Percentiles rank a stretch among this genome's conserved stretches.
phyloP scores from a whole-genome alignment of 176 grass and related monocot species.

The Triticum urartu region DNA sequence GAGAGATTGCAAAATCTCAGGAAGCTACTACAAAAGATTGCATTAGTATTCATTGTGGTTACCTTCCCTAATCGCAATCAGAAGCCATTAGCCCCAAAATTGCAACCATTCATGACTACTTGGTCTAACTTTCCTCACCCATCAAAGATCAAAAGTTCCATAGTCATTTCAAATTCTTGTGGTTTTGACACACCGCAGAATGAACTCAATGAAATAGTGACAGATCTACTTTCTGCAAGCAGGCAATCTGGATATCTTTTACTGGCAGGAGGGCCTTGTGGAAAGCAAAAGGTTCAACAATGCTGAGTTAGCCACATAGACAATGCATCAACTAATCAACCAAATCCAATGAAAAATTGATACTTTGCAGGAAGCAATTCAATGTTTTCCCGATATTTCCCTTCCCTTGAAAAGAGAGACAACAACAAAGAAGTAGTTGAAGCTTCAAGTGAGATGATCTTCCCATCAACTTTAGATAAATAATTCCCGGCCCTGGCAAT shows the following conservation, averaged over 20 bases:
- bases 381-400: too few relatives aligned
- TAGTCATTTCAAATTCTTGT: too few relatives aligned
- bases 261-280: background rate
- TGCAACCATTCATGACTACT: too few relatives aligned
- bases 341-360: background rate
- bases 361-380: background rate
- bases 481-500: too few relatives aligned
- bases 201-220: background rate
- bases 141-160: too few relatives aligned
- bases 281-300: background rate
- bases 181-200: background rate
- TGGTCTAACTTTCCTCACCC: too few relatives aligned
- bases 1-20: background rate
- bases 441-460: too few relatives aligned
- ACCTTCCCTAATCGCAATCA: background rate
- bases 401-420: too few relatives aligned
- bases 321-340: background rate
- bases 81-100: too few relatives aligned
- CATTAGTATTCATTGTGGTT: background rate
- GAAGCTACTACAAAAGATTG: background rate
- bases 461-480: too few relatives aligned
- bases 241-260: background rate
- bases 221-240: background rate
- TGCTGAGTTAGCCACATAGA: too few relatives aligned
- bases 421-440: too few relatives aligned